phyloP scores from a whole-genome alignment of 2,329 filamentous ascomycete species.

The Botrytis medusae region DNA sequence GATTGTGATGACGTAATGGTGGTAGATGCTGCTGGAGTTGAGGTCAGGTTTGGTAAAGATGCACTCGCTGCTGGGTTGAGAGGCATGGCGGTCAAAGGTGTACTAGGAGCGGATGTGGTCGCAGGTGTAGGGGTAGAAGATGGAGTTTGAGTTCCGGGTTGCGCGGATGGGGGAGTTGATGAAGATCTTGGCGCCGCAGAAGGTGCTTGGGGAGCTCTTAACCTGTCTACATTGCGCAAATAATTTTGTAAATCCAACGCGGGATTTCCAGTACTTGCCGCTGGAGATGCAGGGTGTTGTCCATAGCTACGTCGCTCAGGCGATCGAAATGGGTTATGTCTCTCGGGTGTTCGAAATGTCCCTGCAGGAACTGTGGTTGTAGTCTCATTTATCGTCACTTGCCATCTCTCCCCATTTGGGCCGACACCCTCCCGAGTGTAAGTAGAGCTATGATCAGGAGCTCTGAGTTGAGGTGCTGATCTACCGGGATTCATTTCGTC shows the following conservation, averaged over 20 bases:
- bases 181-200: slow-evolving; percentile 29
- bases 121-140: slow-evolving; percentile 14
- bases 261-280: slow-evolving; percentile 25
- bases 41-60: slow-evolving; percentile 11
- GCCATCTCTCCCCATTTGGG: slow-evolving; percentile 53
- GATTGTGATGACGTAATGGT: slow-evolving; percentile 27
- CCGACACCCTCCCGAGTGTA: slow-evolving; percentile 51
- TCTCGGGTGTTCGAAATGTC: slow-evolving; percentile 20
- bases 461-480: slow-evolving; percentile 36
- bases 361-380: slow-evolving; percentile 33
- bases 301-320: slow-evolving; percentile 26
- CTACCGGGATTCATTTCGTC: slow-evolving; percentile 34
- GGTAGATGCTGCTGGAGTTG: slow-evolving; percentile 23
- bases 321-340: slow-evolving; percentile 25
- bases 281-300: slow-evolving; percentile 16
- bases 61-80: slow-evolving; percentile 15
- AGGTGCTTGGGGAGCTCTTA: slow-evolving; percentile 26
- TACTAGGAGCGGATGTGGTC: slow-evolving; percentile 9
- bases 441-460: slow-evolving; percentile 44
- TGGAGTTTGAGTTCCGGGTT: slow-evolving; percentile 20
- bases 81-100: background rate
- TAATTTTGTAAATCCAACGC: slow-evolving; percentile 34
- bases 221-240: slow-evolving; percentile 33
- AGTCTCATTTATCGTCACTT: slow-evolving; percentile 52
- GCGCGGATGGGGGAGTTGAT: slow-evolving; percentile 18